Percentiles rank a stretch among this genome's conserved stretches.
These are phyloP conservation scores for Fusarium sp. DNA, from an alignment of 2,329 filamentous ascomycete species.

Conservation along the genomic window DNA sequence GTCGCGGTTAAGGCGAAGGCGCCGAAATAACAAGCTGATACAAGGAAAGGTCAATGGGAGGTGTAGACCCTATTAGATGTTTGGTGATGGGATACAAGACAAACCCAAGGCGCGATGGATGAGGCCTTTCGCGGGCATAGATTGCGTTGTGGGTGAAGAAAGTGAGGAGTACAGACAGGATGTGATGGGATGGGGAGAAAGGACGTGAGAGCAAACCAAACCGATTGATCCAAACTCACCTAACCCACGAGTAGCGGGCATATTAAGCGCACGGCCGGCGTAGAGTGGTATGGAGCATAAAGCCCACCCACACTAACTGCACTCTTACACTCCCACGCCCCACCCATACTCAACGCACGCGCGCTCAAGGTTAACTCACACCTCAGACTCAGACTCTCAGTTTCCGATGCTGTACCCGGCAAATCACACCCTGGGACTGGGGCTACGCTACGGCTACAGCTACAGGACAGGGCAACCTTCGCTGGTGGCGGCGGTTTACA, in stretches of 20 bases:
- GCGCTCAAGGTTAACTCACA: constrained; percentile 23
- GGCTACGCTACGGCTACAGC: background rate
- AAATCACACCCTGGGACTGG: constrained; percentile 29
- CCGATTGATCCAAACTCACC: constrained; percentile 54
- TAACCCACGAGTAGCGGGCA: constrained; percentile 53
- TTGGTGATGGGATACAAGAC: constrained; percentile 16
- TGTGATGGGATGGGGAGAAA: constrained; percentile 51
- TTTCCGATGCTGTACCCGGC: constrained; percentile 36
- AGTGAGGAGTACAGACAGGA: constrained; percentile 51
- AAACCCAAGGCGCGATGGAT: constrained; percentile 42
- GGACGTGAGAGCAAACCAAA: constrained; percentile 51
- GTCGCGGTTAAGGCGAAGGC: constrained; percentile 20
- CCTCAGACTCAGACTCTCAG: constrained; percentile 32
- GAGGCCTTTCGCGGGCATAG: constrained; percentile 49
- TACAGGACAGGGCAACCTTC: background rate
- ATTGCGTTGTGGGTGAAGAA: constrained; percentile 53
- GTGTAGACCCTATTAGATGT: constrained; percentile 12
- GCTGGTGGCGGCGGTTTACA: constrained; percentile 28
- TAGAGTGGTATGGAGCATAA: constrained; percentile 36
- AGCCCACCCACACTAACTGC: constrained; percentile 37
- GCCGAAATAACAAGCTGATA: constrained; percentile 7
- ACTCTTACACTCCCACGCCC: constrained; percentile 1
- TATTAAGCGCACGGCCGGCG: constrained; percentile 28
- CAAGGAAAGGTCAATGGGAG: constrained; percentile 33
- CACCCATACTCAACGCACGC: constrained; percentile 28